phyloP scores from a whole-genome alignment of 78 protist species.

The Diacronema lutheri region DNA sequence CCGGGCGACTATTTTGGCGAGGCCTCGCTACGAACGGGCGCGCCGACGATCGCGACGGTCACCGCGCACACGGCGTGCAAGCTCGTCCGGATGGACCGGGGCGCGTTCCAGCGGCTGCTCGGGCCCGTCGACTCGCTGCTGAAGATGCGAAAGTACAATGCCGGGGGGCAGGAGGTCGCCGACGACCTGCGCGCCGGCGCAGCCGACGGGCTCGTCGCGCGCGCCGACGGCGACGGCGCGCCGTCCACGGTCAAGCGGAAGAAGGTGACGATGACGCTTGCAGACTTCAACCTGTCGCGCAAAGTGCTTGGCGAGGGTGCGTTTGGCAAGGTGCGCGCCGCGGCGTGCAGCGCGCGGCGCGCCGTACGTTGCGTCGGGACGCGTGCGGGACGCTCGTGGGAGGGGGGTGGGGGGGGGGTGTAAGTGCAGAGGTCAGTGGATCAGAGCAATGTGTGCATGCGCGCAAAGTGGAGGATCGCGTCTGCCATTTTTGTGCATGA shows the following conservation, averaged over 20 bases:
- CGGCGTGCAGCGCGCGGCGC: too few relatives aligned
- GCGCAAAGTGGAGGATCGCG: too few relatives aligned
- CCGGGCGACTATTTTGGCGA: conserved; percentile 8
- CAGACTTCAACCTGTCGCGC: neutral
- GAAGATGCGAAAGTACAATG: neutral
- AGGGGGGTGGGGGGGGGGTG: too few relatives aligned
- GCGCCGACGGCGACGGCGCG: neutral
- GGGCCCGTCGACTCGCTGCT: conserved; percentile 1
- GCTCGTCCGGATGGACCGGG: conserved; percentile 8
- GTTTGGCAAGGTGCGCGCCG: conserved; percentile 37
- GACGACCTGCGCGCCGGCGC: too few relatives aligned
- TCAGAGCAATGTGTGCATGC: too few relatives aligned
- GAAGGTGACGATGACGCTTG: neutral
- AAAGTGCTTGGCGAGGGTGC: conserved; percentile 18
- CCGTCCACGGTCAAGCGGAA: neutral
- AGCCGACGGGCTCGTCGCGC: neutral
- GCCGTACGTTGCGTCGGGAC: too few relatives aligned
- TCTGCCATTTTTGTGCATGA: too few relatives aligned
- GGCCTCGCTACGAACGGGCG: neutral
- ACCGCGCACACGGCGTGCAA: neutral
- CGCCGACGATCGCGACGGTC: neutral
- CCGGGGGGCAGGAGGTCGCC: neutral
- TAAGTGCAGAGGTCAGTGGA: too few relatives aligned
- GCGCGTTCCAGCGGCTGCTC: conserved; percentile 10
- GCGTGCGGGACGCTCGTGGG: too few relatives aligned